These are phyloP conservation scores for Paulownia fortunei DNA, from an alignment of 257 asterid genomes.

Conservation along the genomic window DNA sequence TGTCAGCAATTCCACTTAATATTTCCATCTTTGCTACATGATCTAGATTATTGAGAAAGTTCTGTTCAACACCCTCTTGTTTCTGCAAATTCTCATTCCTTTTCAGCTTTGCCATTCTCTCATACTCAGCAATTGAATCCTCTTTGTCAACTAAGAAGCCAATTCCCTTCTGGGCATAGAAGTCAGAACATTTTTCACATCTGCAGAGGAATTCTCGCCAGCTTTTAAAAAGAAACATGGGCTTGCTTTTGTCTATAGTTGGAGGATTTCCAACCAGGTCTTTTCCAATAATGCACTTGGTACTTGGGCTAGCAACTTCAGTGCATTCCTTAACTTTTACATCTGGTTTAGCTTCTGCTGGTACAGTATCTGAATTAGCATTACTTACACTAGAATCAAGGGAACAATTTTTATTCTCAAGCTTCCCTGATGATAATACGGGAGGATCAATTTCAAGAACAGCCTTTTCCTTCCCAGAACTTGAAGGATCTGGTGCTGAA, in stretches of 20 bases:
- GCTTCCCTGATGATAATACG: conserved; percentile 36
- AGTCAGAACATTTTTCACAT: conserved; percentile 63
- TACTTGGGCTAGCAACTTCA: conserved; percentile 53
- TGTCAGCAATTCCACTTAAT: conserved; percentile 79
- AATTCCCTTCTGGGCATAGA: conserved; percentile 65
- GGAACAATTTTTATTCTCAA: conserved; percentile 36
- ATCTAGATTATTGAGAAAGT: conserved; percentile 71
- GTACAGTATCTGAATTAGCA: conserved; percentile 19
- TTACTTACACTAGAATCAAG: conserved; percentile 27
- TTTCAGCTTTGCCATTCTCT: conserved; percentile 74
- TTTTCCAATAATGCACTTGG: conserved; percentile 57
- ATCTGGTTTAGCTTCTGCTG: conserved; percentile 18
- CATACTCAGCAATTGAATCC: conserved; percentile 95
- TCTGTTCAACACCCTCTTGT: conserved; percentile 68
- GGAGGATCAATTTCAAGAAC: conserved; percentile 44
- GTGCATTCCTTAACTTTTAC: conserved; percentile 25
- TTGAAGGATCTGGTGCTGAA: conserved; percentile 39
- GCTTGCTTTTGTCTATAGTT: conserved; percentile 43
- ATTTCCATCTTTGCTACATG: conserved; percentile 90
- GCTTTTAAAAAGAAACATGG: conserved; percentile 71
- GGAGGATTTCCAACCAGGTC: conserved; percentile 51
- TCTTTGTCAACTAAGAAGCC: conserved; percentile 78
- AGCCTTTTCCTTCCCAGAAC: conserved; percentile 46
- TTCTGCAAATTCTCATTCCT: conserved; percentile 77
- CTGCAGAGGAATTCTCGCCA: conserved; percentile 87